Base-by-base conservation (phyloP, 192 early-diverging fungal species). In the Entophlyctis luteolus region DNA sequence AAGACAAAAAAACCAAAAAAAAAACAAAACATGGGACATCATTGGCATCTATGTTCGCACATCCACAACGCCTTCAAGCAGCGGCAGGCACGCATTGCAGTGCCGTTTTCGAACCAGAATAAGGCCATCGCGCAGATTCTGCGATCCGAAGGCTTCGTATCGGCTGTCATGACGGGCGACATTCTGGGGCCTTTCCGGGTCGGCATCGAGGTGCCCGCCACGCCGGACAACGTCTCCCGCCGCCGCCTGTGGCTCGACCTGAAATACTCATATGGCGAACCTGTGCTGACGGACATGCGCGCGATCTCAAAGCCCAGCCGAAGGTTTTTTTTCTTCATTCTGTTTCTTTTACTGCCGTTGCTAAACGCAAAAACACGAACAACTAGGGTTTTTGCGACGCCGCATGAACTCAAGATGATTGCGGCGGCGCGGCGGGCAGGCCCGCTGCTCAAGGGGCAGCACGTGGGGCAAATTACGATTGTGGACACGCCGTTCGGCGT, bases 231-330 rank as follows among this genome's bases (percentile, higher is more conserved):
- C 62, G 74, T 94, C 31, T 89, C 95, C 4, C 86, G 85, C 27
- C 87, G 92, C 29, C 84, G 91, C 22, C 72, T 98, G 32, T 98
- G 96, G 96, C 84, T 98, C 34, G 84, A 90, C 49, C 85, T 98
- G 54, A 98, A 98, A 79, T 98, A 96, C 86, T 80, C 85, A 69
- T 82, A 93, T 53, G 77, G 77, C 34, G 72, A 75, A 42, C 91
- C 96, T 25, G 93, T 91, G 23, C 74, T 98, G 36, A 77, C 80
- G 35, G 75, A 79, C 28, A 91, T 98, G 88, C 74, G 70, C 16
- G 84, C 85, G 27, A 82, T 98, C n/a, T 89, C 87, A 62, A 95
- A 93, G 71, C 91, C 93, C 2, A 90, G 88, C 8, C 86, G 91
- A 56, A 86, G 87, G n/a, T 62, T 77, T 98, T 54, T 84, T 77